These are phyloP conservation scores for Geosmithia morbida DNA, from an alignment of 2,329 filamentous ascomycete species.

Conservation along the genomic window DNA sequence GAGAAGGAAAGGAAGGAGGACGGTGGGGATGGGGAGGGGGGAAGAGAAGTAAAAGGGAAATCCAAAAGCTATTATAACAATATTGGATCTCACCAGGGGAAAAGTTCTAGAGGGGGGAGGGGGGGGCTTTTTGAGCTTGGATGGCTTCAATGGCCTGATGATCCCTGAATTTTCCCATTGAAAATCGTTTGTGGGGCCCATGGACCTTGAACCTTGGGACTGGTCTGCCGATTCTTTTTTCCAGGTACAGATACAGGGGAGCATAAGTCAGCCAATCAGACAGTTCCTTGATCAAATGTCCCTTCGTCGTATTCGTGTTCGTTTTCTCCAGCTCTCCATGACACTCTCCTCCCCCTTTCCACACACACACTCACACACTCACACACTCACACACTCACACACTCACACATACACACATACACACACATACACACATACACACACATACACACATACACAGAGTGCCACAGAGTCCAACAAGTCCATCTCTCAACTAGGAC, in stretches of 20 bases:
- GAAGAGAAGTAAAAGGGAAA: neutral
- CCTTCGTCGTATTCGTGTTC: neutral
- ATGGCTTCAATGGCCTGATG: neutral
- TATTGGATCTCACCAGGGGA: neutral
- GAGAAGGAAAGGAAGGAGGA: neutral
- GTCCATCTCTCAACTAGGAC: too few species aligned
- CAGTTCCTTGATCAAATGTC: neutral
- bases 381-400: too few species aligned
- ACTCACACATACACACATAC: too few species aligned
- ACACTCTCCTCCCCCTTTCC: neutral
- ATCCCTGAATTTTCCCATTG: neutral
- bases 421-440: too few species aligned
- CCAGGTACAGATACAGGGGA: too few species aligned
- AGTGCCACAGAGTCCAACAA: too few species aligned
- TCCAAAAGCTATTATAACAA: neutral
- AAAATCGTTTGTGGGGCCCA: neutral
- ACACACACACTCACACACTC: neutral
- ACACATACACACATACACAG: too few species aligned
- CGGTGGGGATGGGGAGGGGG: neutral
- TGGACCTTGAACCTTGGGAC: too few species aligned
- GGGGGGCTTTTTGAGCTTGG: too few species aligned
- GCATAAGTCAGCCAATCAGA: neutral
- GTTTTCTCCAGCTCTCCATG: neutral
- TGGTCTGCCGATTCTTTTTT: too few species aligned
- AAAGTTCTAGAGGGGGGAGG: neutral